These are phyloP conservation scores for Thelonectria blattea DNA, from an alignment of 2,329 filamentous ascomycete genomes.

Conservation along the genomic window DNA sequence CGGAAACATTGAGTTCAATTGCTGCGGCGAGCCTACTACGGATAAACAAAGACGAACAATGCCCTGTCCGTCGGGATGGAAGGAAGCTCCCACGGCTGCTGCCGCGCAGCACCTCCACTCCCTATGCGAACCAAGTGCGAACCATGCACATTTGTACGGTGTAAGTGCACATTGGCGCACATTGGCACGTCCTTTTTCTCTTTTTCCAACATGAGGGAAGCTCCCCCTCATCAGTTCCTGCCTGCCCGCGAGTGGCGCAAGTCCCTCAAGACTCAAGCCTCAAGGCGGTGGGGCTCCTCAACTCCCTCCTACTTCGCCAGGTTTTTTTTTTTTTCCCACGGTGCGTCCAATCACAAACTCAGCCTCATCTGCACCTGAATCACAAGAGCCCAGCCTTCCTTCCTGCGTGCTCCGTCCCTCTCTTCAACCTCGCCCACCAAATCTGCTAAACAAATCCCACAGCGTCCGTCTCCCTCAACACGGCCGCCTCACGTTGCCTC, in stretches of 20 bases:
- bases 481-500: conserved; percentile 12
- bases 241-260: not conserved
- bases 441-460: conserved; percentile 7
- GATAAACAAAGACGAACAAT: not conserved
- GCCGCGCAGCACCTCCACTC: not conserved
- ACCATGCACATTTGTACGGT: not conserved
- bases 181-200: no score
- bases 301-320: conserved; percentile 4
- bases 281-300: not conserved
- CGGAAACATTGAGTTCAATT: conserved; percentile 26
- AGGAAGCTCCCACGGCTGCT: not conserved
- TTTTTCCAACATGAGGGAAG: not conserved
- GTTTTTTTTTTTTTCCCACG: conserved; percentile 18
- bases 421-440: conserved; percentile 7
- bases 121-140: not conserved
- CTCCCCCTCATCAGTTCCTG: not conserved
- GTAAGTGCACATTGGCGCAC: no score
- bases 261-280: not conserved
- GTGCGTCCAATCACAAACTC: conserved; percentile 30
- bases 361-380: conserved; percentile 36
- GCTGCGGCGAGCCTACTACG: not conserved
- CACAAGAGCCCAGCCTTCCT: conserved; percentile 31
- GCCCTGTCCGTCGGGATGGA: not conserved
- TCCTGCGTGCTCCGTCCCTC: conserved; percentile 23
- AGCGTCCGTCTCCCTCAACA: conserved; percentile 12